A percentile compares a stretch with the other conserved stretches of the same genome.
phyloP scores from a whole-genome alignment of 1,284 basidiomycete species.

The Salmacisia buchloeana region DNA sequence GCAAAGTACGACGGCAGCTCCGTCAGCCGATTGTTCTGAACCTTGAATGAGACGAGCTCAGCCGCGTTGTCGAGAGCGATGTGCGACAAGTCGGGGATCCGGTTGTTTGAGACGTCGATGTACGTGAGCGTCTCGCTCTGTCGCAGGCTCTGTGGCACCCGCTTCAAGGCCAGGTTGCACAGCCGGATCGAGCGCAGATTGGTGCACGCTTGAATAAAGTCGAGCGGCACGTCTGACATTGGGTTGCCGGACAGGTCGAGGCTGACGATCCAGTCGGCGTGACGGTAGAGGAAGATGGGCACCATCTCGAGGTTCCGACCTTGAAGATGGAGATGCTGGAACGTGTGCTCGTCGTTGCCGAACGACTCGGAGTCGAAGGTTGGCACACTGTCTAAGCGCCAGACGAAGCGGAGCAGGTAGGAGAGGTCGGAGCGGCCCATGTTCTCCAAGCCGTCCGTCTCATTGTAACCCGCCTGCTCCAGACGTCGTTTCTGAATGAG shows the following conservation, averaged over 20 bases:
- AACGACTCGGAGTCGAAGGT: constrained; percentile 39
- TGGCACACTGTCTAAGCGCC: constrained; percentile 61
- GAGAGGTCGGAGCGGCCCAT: constrained; percentile 76
- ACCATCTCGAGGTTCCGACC: constrained; percentile 80
- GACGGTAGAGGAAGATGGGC: constrained; percentile 79
- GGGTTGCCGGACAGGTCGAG: constrained; percentile 91
- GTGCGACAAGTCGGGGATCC: constrained; percentile 82
- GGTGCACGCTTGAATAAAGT: constrained; percentile 88
- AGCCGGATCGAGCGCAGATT: constrained; percentile 78
- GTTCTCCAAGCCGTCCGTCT: constrained; percentile 71
- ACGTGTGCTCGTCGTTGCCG: constrained; percentile 52
- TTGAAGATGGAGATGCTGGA: constrained; percentile 77
- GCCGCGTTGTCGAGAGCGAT: constrained; percentile 73
- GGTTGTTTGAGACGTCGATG: constrained; percentile 87
- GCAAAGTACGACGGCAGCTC: constrained; percentile 80
- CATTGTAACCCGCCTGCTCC: constrained; percentile 83
- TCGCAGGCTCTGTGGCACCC: constrained; percentile 77
- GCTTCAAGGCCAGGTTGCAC: constrained; percentile 90
- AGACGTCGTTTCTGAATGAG: constrained; percentile 77
- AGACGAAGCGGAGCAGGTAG: constrained; percentile 81
- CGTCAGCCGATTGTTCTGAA: constrained; percentile 89
- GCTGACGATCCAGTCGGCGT: constrained; percentile 77
- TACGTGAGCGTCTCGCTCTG: constrained; percentile 70
- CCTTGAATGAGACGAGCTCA: constrained; percentile 67
- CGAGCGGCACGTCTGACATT: constrained; percentile 89